Evolutionary conservation across 2,329 filamentous ascomycete species (phyloP), one percentile per base, ranked within the genome.

Genomic region (Botrytis paeoniae): DNA sequence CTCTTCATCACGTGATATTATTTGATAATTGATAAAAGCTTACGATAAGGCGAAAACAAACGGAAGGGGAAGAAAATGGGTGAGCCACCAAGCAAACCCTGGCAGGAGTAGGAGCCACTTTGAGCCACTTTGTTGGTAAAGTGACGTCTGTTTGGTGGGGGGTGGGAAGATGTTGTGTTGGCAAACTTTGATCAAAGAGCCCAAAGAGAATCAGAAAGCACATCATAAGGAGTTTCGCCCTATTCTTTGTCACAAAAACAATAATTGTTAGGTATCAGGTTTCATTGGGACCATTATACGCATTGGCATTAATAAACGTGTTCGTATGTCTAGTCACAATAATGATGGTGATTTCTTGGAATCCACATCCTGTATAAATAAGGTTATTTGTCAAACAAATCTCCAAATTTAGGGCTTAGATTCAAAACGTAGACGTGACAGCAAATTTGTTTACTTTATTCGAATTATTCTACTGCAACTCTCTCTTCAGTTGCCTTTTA

Each of bases 71-170:
- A n/a, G 45, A 54, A 54, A 54, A n/a, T 54, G 25, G 25, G 14
- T 54, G n/a, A 39, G 60, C 32, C 59, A 61, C 59, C 59, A 37
- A 61, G 59, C 59, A 12, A 61, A 35, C 10, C 32, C 32, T 8
- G n/a, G 29, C 16, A 59, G 54, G 29, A 59, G 54, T 20, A 59
- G 29, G 54, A 61, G 59, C 25, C 14, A 41, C 25, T 41, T 18
- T 54, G 61, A 63, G 61, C 61, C 37, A 63, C 61, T 25, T 41
- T 41, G 37, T 63, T 43, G 61, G 37, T 39, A 35, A n/a, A n/a
- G 37, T 63, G 61, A 63, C 61, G 61, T 63, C 61, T 63, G 39
- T 63, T 63, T 41, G 37, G 37, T 54, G 61, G 37, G 61, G 61
- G 61, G 25, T 43, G 25, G 16, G n/a, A 43, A 66, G 18, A n/a